These are phyloP conservation scores for Phaeophleospora eucalypticola DNA, from an alignment of 2,329 filamentous ascomycete genomes.

Conservation along the genomic window DNA sequence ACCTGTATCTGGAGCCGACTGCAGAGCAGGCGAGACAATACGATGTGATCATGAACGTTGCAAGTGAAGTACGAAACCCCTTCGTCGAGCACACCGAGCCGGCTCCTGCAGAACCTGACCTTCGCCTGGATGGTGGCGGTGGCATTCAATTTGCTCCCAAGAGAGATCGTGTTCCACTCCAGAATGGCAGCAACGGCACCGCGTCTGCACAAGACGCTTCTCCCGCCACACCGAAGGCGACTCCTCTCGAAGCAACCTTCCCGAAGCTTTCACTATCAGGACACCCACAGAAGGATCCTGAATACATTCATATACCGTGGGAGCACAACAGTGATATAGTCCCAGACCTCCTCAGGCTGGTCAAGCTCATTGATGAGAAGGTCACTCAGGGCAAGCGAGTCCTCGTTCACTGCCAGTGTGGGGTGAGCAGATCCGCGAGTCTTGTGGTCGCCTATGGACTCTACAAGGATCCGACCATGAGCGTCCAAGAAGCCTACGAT, in stretches of 20 bases:
- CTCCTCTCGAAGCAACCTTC: conserved; percentile 38
- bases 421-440: conserved; percentile 78
- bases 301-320: conserved; percentile 85
- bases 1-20: conserved; percentile 74
- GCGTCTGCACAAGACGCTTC: conserved; percentile 30
- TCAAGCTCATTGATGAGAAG: conserved; percentile 69
- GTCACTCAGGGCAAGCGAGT: conserved; percentile 72
- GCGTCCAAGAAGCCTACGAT: conserved; percentile 79
- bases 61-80: conserved; percentile 74
- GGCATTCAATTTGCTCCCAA: conserved; percentile 34
- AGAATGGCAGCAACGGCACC: not conserved
- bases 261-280: conserved; percentile 19
- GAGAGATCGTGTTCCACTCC: conserved; percentile 3
- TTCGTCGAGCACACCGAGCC: conserved; percentile 43
- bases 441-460: conserved; percentile 82
- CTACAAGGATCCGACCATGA: conserved; percentile 71
- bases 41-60: conserved; percentile 81
- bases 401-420: conserved; percentile 80
- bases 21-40: conserved; percentile 72
- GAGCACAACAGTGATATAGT: conserved; percentile 86
- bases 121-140: conserved; percentile 30
- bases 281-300: conserved; percentile 52
- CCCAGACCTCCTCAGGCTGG: conserved; percentile 68
- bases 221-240: conserved; percentile 51
- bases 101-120: conserved; percentile 30